Percentiles rank a stretch among this genome's conserved stretches.
phyloP scores from a whole-genome alignment of 176 grass and related monocot genomes.

The Pontederia crassipes region DNA sequence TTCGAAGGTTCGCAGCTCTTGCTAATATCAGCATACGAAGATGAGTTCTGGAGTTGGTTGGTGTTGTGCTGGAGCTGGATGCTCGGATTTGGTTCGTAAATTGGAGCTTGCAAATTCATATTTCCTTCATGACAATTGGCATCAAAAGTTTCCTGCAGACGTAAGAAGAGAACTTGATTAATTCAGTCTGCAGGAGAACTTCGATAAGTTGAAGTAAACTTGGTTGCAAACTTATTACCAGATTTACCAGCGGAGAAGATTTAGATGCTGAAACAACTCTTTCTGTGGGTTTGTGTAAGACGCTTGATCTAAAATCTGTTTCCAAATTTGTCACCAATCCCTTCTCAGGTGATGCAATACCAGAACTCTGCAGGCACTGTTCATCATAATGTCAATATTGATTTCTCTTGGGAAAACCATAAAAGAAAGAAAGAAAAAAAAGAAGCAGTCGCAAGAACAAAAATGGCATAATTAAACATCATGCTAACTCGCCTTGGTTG shows the following conservation, averaged over 20 bases:
- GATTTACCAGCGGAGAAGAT: background rate
- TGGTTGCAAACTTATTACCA: background rate
- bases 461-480: no score
- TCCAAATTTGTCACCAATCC: background rate
- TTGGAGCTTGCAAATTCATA: background rate
- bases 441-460: no score
- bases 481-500: no score
- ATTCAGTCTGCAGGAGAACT: background rate
- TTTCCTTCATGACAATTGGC: background rate
- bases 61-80: background rate
- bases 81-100: background rate
- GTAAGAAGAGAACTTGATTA: background rate
- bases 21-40: background rate
- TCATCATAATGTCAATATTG: no score
- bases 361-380: no score
- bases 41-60: background rate
- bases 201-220: background rate
- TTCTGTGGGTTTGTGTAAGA: slow-evolving; percentile 4
- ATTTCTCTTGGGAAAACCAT: no score
- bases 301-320: background rate
- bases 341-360: background rate
- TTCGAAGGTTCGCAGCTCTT: background rate
- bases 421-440: no score
- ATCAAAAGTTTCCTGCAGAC: background rate
- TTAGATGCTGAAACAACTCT: background rate